Conservation (phyloP, 192 early-diverging fungal genomes). For the Umbelopsis sp. region DNA sequence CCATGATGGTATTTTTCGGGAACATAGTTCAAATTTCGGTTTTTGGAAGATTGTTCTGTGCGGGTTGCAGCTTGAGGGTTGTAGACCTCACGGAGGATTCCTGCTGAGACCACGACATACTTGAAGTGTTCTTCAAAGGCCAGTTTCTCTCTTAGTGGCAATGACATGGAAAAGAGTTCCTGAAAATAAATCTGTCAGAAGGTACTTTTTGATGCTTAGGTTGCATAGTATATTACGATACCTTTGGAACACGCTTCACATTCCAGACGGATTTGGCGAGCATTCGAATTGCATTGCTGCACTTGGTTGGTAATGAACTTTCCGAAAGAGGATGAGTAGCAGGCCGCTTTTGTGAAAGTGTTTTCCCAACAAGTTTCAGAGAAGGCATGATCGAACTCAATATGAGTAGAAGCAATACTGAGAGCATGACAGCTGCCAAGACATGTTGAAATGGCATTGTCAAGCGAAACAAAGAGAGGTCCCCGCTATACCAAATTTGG, state of each 20-base stretch:
- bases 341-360: not conserved
- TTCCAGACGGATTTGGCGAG: too few relatives aligned
- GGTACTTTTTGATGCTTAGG: not conserved
- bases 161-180: constrained; percentile 49
- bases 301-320: too few relatives aligned
- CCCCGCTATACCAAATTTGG: not conserved
- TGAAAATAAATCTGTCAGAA: not conserved
- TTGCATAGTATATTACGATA: not conserved
- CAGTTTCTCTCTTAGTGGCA: constrained; percentile 51
- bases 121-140: constrained; percentile 63
- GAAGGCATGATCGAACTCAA: not conserved
- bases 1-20: not conserved
- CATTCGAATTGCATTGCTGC: too few relatives aligned
- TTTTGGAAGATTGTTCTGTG: not conserved
- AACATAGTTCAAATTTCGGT: not conserved
- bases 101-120: constrained; percentile 52
- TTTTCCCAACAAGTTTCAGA: too few relatives aligned
- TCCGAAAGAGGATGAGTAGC: too few relatives aligned
- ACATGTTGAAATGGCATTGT: not conserved
- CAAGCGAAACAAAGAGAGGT: constrained; percentile 11
- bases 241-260: not conserved
- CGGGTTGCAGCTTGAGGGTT: not conserved
- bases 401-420: not conserved
- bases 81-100: constrained; percentile 2
- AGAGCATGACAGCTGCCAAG: constrained; percentile 2